Evolutionary conservation across 306 rosid genomes (phyloP), one percentile per base, ranked within the genome.

Genomic region (Senna tora): DNA sequence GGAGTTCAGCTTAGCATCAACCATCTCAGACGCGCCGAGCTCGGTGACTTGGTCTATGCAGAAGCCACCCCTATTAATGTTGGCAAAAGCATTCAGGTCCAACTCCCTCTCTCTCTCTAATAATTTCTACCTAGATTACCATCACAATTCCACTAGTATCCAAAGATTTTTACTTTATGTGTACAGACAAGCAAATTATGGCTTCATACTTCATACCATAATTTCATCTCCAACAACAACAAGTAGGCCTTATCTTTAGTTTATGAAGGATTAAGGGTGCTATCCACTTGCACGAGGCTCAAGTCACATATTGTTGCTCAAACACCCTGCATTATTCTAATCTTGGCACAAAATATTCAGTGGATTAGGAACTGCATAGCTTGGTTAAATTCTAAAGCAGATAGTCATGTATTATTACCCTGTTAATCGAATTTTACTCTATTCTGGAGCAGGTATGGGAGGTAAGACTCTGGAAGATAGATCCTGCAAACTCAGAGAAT

Each of bases 1-100:
- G 99, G 99, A 62, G 81, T 94, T 78, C 90, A 94, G 50, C 97
- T 94, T 34, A 89, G 90, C 83, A 89, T 91, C 65, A 86, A 79
- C 80, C 99, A 94, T 79, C 65, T 94, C 87, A 86, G 85, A 77
- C 63, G 79, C 3, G 99, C 99, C 0, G 67, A 73, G 15, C 55
- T 91, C 4, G 96, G 97, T 53, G 99, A 94, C 39, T 73, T 84
- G 51, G 71, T 94, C 49, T 6, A 77, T 2, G 99, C 87, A 0
- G 91, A 89, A 81, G 99, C 97, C 21, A 39, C 75, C 12, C 99
- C 99, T 43, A 59, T 91, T 33, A 76, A 10, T 34, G 61, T 83
- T 10, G 99, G 99, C 65, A 89, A 66, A 78, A 82, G 90, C 70
- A 84, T 94, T 62, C 99, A 93, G 92, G 98, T 79, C 10, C n/a